These are phyloP conservation scores for Xylaria venustula DNA, from an alignment of 495 filamentous ascomycete genomes.

Conservation along the genomic window DNA sequence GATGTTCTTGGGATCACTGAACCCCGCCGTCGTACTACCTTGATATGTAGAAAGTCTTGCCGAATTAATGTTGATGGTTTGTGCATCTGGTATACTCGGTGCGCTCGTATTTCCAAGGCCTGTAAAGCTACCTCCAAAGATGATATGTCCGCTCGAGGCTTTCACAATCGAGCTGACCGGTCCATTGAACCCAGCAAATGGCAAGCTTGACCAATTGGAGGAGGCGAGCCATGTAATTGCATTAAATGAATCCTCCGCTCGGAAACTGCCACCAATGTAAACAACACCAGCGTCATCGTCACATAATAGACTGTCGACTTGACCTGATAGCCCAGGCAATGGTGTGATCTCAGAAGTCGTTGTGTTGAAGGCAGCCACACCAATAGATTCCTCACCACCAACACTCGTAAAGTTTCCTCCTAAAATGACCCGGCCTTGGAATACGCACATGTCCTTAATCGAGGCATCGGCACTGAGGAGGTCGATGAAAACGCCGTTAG, in stretches of 20 bases:
- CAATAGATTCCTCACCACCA: constrained; percentile 68
- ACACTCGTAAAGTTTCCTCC: constrained; percentile 97
- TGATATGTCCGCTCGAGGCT: constrained; percentile 73
- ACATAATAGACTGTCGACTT: constrained; percentile 77
- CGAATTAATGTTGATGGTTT: constrained; percentile 79
- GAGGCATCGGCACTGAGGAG: constrained; percentile 74
- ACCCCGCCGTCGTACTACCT: constrained; percentile 60
- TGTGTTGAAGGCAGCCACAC: constrained; percentile 78
- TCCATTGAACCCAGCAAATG: constrained; percentile 93
- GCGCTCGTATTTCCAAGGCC: constrained; percentile 79
- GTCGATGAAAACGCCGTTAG: constrained; percentile 78
- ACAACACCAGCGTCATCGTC: constrained; percentile 80
- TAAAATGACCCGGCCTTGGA: constrained; percentile 71
- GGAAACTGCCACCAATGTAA: constrained; percentile 88
- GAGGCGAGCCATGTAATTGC: constrained; percentile 78
- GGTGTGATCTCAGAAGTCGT: constrained; percentile 64
- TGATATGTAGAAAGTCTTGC: constrained; percentile 68
- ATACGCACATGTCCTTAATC: constrained; percentile 84
- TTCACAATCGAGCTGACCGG: constrained; percentile 85
- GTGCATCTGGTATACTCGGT: constrained; percentile 57
- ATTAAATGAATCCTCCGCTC: constrained; percentile 76
- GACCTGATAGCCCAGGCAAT: constrained; percentile 74
- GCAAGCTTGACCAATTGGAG: constrained; percentile 77
- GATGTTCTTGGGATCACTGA: constrained; percentile 77
- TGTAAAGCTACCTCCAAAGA: constrained; percentile 91